phyloP scores from a whole-genome alignment of 2,329 filamentous ascomycete species.

The Talaromyces sp. region DNA sequence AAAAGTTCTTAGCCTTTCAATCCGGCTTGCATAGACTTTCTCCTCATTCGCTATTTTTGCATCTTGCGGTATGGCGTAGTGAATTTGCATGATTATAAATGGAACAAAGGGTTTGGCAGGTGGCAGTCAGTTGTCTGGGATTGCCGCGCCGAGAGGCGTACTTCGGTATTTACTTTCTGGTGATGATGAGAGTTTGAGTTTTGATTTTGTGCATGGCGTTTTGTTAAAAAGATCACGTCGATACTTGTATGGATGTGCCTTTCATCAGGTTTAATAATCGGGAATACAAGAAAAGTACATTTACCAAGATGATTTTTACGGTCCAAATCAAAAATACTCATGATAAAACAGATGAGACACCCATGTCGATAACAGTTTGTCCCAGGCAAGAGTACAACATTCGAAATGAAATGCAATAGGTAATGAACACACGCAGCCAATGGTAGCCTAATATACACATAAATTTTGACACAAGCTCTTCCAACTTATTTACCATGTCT shows the following conservation, averaged over 20 bases:
- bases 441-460: neutral
- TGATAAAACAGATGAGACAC: neutral
- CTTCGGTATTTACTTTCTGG: slow-evolving; percentile 16
- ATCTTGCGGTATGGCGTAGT: slow-evolving; percentile 16
- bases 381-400: neutral
- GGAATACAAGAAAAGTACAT: slow-evolving; percentile 13
- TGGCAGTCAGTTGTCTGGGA: neutral
- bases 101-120: slow-evolving; percentile 2
- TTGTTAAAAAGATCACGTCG: neutral
- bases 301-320: neutral
- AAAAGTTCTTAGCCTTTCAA: neutral
- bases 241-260: slow-evolving; percentile 1
- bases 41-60: slow-evolving; percentile 7
- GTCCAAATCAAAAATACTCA: neutral
- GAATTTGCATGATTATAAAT: slow-evolving; percentile 2
- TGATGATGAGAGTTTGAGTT: neutral
- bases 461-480: neutral
- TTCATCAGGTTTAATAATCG: neutral
- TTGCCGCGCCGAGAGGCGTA: slow-evolving; percentile 14
- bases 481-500: neutral
- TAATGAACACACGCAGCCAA: neutral
- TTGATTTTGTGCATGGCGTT: slow-evolving; percentile 13
- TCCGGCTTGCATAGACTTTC: slow-evolving; percentile 3
- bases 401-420: neutral
- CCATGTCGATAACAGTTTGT: neutral